Evolutionary conservation across 2,329 filamentous ascomycete genomes (phyloP).

Genomic region (Alternaria tenuissima): DNA sequence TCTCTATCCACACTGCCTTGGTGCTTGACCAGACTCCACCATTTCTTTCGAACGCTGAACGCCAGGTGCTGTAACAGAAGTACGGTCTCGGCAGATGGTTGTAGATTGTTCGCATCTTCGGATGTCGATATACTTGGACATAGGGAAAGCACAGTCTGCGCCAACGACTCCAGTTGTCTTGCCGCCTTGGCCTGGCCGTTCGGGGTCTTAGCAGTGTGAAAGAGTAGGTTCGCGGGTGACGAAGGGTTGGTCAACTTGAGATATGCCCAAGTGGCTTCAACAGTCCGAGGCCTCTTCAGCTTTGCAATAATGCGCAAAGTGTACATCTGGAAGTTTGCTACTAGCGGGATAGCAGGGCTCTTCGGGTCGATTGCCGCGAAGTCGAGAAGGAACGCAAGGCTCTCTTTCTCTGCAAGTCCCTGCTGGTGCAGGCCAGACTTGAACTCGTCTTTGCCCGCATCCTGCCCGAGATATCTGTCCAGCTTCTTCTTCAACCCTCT

Average conservation of each 20-base stretch:
- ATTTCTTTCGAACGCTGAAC: conserved; percentile 67
- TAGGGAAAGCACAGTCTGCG: conserved; percentile 70
- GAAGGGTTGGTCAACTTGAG: conserved; percentile 62
- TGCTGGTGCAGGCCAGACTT: conserved; percentile 28
- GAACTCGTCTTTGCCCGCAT: conserved; percentile 10
- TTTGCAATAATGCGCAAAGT: conserved; percentile 69
- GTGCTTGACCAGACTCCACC: conserved; percentile 71
- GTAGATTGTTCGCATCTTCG: conserved; percentile 68
- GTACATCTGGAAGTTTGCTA: conserved; percentile 72
- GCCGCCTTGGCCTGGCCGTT: conserved; percentile 64
- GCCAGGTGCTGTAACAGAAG: conserved; percentile 72
- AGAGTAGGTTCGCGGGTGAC: conserved; percentile 68
- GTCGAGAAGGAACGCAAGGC: conserved; percentile 68
- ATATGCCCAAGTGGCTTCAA: conserved; percentile 66
- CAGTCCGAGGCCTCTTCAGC: conserved; percentile 65
- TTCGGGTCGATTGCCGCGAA: conserved; percentile 58
- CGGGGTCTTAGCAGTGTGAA: conserved; percentile 57
- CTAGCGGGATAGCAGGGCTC: conserved; percentile 58
- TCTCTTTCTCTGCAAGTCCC: conserved; percentile 51
- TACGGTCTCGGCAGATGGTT: conserved; percentile 64
- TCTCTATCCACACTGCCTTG: conserved; percentile 69
- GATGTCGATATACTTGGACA: conserved; percentile 72
- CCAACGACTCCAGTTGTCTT: conserved; percentile 72
- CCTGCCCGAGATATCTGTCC: conserved; percentile 50
- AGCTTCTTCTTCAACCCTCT: conserved; percentile 70